Percentiles rank a stretch among this genome's conserved stretches.
Conservation (phyloP, 108 stramenopile species). For the Chaetoceros tenuissimus region DNA sequence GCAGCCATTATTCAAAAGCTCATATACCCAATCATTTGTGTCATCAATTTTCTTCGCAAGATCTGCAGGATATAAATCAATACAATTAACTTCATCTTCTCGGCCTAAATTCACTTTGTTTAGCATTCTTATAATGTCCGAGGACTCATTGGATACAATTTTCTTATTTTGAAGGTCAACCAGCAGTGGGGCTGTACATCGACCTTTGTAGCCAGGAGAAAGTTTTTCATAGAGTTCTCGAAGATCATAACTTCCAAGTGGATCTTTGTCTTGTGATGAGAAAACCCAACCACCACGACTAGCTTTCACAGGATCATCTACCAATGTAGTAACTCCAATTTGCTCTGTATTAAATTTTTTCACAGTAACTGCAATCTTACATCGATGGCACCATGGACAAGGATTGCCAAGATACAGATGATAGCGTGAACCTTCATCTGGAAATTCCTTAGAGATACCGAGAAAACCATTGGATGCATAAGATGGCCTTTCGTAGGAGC, state of each 20-base stretch:
- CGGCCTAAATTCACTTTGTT: constrained; percentile 42
- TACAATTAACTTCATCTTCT: constrained; percentile 1
- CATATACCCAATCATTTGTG: constrained; percentile 76
- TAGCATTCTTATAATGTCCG: constrained; percentile 81
- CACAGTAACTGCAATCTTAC: constrained; percentile 37
- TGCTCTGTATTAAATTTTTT: constrained; percentile 30
- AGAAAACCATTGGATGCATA: constrained; percentile 21
- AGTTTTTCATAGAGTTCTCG: constrained; percentile 51
- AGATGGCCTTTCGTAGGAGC: constrained; percentile 38
- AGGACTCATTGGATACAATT: constrained; percentile 83
- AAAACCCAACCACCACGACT: constrained; percentile 84
- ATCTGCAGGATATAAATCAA: constrained; percentile 70
- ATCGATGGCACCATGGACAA: constrained; percentile 86
- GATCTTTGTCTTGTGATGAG: constrained; percentile 15
- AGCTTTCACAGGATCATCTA: constrained; percentile 77
- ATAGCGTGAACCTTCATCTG: constrained; percentile 61
- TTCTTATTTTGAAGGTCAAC: constrained; percentile 59
- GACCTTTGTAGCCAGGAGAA: constrained; percentile 46
- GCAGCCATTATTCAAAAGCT: constrained; percentile 63
- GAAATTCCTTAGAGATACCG: constrained; percentile 9
- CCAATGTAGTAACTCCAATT: constrained; percentile 47
- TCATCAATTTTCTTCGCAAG: constrained; percentile 53
- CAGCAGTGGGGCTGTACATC: constrained; percentile 86
- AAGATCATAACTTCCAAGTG: constrained; percentile 1
- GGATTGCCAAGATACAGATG: constrained; percentile 89